These are phyloP conservation scores for Elongisporangium anandrum DNA, from an alignment of 352 stramenopile genomes.

Conservation along the genomic window DNA sequence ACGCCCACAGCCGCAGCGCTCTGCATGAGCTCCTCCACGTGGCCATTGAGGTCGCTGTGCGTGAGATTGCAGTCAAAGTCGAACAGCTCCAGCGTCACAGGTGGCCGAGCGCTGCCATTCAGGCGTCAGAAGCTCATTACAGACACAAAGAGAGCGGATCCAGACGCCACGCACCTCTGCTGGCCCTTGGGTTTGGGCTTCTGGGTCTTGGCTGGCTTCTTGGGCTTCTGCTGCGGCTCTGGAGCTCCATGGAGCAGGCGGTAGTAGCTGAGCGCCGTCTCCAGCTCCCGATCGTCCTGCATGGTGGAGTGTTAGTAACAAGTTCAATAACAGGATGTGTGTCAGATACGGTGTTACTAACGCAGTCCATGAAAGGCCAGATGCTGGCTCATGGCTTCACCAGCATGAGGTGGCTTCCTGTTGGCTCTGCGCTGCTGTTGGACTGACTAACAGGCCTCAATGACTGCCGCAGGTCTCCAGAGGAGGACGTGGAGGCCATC, in stretches of 20 bases:
- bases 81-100: constrained; percentile 33
- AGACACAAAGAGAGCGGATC: neutral
- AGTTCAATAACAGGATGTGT: too few relatives aligned
- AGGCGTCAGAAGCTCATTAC: neutral
- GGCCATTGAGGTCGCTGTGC: constrained; percentile 48
- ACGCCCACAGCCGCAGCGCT: constrained; percentile 36
- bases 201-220: constrained; percentile 6
- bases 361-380: neutral
- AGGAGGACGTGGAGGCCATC: constrained; percentile 19
- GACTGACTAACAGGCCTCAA: neutral
- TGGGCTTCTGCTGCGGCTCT: constrained; percentile 5
- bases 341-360: neutral
- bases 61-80: constrained; percentile 85
- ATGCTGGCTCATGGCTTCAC: constrained; percentile 17
- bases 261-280: constrained; percentile 26
- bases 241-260: neutral
- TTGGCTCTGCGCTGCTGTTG: neutral
- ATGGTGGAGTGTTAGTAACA: neutral
- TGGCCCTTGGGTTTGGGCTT: constrained; percentile 9
- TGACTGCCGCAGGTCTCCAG: constrained; percentile 11
- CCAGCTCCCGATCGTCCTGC: constrained; percentile 8
- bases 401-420: constrained; percentile 20
- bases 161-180: constrained; percentile 1
- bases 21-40: constrained; percentile 36
- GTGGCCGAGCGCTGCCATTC: constrained; percentile 2